Base-by-base conservation (phyloP, 1,139 yeast genomes). In the Lodderomyces elongisporus region DNA sequence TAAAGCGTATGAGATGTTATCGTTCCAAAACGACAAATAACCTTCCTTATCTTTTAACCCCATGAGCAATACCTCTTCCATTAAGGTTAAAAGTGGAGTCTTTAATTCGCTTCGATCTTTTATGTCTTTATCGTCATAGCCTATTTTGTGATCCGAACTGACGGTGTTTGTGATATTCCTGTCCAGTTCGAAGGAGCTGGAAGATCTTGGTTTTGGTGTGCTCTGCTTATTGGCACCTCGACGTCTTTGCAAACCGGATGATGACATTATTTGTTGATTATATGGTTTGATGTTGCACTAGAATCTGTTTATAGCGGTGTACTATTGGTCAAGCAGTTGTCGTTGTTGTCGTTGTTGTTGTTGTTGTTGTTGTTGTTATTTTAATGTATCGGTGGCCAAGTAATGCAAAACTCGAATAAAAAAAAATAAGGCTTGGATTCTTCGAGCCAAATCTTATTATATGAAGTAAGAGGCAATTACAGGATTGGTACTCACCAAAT, bases 11-110 rank as follows among this genome's bases (percentile, higher is more conserved):
- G 96, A 87, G 38, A 91, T 89, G 57, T 87, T 89, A 59, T 91
- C 99, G 57, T 91, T 93, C 98, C 98, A 91, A 60, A 91, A 91
- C 15, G 96, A 87, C 38, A 91, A 69, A 57, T 89, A 88, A 5
- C 98, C 98, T 59, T 91, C 97, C 49, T 84, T 83, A 58, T 91
- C 98, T 54, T 91, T 89, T 45, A 91, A 70, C 2, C 98, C 99
- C 64, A 91, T 76, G 43, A 91, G 70, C 41, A 91, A 64, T 7
- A 91, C 96, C 58, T 91, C 98, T 59, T 91, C 99, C 96, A 91
- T 88, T 46, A 91, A 63, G 1, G 98, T 93, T 47, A 91, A 69
- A 33, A 77, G 66, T 1, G 98, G 97, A 14, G 64, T 55, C 34
- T 63, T 65, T 37, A 61, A 56, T 31, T 75, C 78, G 25, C 56